Conservation (phyloP, 179 eudicot species). For the Spergularia azorica region DNA sequence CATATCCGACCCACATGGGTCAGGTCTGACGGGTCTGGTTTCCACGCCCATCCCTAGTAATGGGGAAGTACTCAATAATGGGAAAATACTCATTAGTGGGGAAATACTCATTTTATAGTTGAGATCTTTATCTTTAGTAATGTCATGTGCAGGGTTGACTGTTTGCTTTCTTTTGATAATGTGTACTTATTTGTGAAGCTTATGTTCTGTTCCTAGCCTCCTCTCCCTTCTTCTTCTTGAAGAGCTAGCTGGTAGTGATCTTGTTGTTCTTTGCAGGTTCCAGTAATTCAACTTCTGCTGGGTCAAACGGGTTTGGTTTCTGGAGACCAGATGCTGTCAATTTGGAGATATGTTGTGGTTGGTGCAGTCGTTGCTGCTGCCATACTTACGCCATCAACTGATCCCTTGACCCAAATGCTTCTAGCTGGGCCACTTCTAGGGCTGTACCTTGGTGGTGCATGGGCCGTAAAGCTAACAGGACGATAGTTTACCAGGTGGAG, state of each 20-base stretch:
- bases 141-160: too few species aligned
- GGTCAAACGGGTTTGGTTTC: constrained; percentile 95
- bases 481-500: constrained; percentile 24
- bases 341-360: constrained; percentile 99
- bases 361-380: constrained; percentile 98
- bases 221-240: background rate
- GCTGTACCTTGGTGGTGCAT: constrained; percentile 96
- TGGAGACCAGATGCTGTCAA: constrained; percentile 94
- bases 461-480: constrained; percentile 70
- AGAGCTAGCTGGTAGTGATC: background rate
- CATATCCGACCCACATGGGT: too few species aligned
- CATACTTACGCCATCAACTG: constrained; percentile 94
- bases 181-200: background rate
- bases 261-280: constrained; percentile 57
- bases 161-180: too few species aligned
- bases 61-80: too few species aligned
- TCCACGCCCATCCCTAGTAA: too few species aligned
- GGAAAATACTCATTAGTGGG: too few species aligned
- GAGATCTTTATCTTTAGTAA: too few species aligned
- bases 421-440: constrained; percentile 96
- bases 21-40: too few species aligned
- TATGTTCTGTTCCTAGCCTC: background rate
- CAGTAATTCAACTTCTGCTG: constrained; percentile 82
- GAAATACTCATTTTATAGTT: too few species aligned
- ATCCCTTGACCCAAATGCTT: constrained; percentile 93